Percentiles rank a stretch among this genome's conserved stretches.
These are phyloP conservation scores for Acanthamoeba triangularis DNA, from an alignment of 208 protist genomes.

Conservation along the genomic window DNA sequence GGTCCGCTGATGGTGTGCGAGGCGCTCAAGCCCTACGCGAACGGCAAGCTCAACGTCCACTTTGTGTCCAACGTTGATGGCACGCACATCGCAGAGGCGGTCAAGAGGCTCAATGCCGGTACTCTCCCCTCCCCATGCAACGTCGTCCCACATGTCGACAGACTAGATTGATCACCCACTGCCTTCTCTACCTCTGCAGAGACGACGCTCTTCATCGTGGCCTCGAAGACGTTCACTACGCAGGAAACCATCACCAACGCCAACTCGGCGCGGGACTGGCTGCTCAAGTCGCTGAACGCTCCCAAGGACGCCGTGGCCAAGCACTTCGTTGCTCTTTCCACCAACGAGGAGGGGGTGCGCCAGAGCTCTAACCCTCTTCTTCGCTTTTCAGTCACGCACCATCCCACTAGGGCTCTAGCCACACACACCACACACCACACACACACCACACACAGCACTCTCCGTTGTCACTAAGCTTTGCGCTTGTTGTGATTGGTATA, in stretches of 20 bases:
- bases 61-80: conserved; percentile 98
- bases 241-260: conserved; percentile 98
- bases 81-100: conserved; percentile 96
- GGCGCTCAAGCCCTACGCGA: conserved; percentile 95
- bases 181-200: conserved; percentile 88
- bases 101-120: conserved; percentile 90
- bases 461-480: not conserved
- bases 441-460: too few species aligned
- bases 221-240: conserved; percentile 99
- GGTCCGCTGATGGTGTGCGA: conserved; percentile 97
- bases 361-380: not conserved
- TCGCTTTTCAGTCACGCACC: not conserved
- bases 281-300: conserved; percentile 91
- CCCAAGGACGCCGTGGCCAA: conserved; percentile 93
- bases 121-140: not conserved
- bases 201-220: conserved; percentile 97
- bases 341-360: conserved; percentile 93
- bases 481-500: not conserved
- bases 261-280: conserved; percentile 93
- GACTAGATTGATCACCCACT: not conserved
- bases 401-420: not conserved
- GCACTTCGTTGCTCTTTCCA: conserved; percentile 99
- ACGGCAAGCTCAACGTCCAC: conserved; percentile 89
- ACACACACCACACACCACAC: not conserved
- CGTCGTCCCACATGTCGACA: not conserved